Evolutionary conservation across 2,329 filamentous ascomycete species (phyloP).

Genomic region (Calonectria hongkongensis): DNA sequence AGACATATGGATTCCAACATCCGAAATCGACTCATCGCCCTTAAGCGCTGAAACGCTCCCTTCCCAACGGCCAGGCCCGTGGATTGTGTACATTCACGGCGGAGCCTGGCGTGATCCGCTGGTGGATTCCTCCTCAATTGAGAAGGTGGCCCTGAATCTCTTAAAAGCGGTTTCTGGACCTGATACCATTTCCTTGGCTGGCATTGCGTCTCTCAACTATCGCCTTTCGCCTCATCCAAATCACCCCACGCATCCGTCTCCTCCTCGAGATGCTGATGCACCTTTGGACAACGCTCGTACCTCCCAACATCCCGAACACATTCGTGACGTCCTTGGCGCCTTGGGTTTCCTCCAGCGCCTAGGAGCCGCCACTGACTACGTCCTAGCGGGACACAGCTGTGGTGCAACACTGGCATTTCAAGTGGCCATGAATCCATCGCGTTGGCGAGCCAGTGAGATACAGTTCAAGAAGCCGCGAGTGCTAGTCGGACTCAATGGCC

Average conservation of each 20-base stretch:
- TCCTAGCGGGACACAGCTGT: conserved; percentile 23
- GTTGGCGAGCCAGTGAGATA: background rate
- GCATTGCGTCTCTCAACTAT: conserved; percentile 69
- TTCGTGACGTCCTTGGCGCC: background rate
- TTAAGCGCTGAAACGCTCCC: background rate
- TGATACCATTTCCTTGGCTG: conserved; percentile 11
- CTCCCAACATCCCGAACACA: background rate
- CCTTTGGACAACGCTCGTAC: conserved; percentile 9
- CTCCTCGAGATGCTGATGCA: background rate
- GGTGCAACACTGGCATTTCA: conserved; percentile 29
- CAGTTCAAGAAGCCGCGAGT: background rate
- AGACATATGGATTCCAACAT: conserved; percentile 2
- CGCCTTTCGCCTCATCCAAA: conserved; percentile 69
- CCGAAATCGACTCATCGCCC: background rate
- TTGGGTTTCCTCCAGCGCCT: background rate
- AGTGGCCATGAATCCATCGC: conserved; percentile 1
- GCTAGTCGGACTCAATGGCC: background rate
- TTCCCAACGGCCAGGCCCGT: conserved; percentile 15
- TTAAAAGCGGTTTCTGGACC: background rate
- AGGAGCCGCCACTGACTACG: background rate
- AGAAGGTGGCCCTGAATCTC: background rate
- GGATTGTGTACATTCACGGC: conserved; percentile 53
- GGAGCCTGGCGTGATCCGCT: conserved; percentile 55
- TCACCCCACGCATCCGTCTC: conserved; percentile 54
- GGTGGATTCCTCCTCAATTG: conserved; percentile 41